Evolutionary conservation across 163 green algal genomes (phyloP).

Genomic region (Trebouxiophyceae sp.): DNA sequence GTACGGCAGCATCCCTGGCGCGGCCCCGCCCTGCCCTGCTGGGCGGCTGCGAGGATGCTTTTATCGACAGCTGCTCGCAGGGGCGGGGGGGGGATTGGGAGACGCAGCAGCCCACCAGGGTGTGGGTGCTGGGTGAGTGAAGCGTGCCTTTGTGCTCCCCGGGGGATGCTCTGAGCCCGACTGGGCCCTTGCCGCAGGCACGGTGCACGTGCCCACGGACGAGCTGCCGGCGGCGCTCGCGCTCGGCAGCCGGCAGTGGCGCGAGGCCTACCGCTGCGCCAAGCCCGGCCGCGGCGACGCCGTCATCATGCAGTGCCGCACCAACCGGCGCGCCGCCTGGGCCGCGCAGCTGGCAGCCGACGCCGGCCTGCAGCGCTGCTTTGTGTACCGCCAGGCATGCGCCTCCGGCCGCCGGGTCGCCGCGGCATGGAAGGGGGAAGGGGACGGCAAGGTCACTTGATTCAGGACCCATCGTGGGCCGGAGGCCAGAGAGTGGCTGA

Average conservation of each 20-base stretch:
- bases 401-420: too few relatives aligned
- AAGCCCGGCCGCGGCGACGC: constrained; percentile 32
- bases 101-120: too few relatives aligned
- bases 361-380: constrained; percentile 22
- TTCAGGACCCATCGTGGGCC: not conserved
- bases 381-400: constrained; percentile 32
- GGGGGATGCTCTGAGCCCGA: not conserved
- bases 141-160: too few relatives aligned
- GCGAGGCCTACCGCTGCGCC: constrained; percentile 34
- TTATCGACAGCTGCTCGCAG: too few relatives aligned
- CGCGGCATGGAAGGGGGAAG: not conserved
- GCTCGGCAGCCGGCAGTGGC: constrained; percentile 28
- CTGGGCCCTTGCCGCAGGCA: constrained; percentile 1
- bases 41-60: too few relatives aligned
- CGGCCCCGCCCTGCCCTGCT: too few relatives aligned
- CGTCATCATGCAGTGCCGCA: constrained; percentile 46
- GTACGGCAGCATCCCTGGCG: constrained; percentile 59
- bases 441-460: not conserved
- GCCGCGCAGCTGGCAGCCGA: constrained; percentile 55
- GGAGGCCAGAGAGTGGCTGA: not conserved
- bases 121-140: too few relatives aligned
- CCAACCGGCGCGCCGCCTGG: constrained; percentile 40
- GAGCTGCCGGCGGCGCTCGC: constrained; percentile 39
- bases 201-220: constrained; percentile 25
- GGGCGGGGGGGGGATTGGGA: too few relatives aligned